Conservation (phyloP, 2,329 filamentous ascomycete species). For the Xylariaceae sp. region DNA sequence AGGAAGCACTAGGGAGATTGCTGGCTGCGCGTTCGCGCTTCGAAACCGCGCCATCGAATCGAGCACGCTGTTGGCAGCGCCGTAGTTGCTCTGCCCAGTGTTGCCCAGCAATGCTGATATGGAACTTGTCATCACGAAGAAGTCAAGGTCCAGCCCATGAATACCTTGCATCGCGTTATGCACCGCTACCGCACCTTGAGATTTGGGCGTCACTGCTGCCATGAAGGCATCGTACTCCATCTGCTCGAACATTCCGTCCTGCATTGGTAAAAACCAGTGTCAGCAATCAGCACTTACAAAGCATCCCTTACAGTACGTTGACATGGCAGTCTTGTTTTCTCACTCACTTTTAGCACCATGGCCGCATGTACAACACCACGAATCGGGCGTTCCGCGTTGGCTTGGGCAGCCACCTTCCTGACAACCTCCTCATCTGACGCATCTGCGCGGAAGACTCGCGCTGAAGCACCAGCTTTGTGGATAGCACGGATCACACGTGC, state of each 20-base stretch:
- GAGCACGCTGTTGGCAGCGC: constrained; percentile 34
- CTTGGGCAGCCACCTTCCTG: background rate
- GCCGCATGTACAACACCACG: constrained; percentile 38
- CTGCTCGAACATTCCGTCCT: constrained; percentile 33
- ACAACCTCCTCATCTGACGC: constrained; percentile 15
- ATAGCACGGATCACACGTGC: constrained; percentile 23
- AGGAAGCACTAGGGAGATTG: constrained; percentile 32
- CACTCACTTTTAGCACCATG: constrained; percentile 33
- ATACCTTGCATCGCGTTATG: constrained; percentile 19
- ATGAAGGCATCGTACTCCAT: constrained; percentile 14
- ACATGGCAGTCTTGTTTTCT: no score
- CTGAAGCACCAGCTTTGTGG: constrained; percentile 13
- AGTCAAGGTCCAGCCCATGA: constrained; percentile 27
- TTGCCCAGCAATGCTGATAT: constrained; percentile 32
- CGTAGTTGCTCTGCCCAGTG: constrained; percentile 34
- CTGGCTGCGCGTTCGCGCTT: constrained; percentile 12
- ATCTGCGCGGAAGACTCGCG: constrained; percentile 22
- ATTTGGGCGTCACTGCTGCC: constrained; percentile 27
- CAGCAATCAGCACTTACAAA: no score
- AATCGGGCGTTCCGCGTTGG: constrained; percentile 26
- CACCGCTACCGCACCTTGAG: constrained; percentile 21
- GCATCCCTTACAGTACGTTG: no score
- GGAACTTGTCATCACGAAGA: constrained; percentile 39
- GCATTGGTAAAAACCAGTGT: no score
- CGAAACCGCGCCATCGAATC: constrained; percentile 32